Conservation (phyloP, 2,329 filamentous ascomycete genomes). For the Colletotrichum sp. region DNA sequence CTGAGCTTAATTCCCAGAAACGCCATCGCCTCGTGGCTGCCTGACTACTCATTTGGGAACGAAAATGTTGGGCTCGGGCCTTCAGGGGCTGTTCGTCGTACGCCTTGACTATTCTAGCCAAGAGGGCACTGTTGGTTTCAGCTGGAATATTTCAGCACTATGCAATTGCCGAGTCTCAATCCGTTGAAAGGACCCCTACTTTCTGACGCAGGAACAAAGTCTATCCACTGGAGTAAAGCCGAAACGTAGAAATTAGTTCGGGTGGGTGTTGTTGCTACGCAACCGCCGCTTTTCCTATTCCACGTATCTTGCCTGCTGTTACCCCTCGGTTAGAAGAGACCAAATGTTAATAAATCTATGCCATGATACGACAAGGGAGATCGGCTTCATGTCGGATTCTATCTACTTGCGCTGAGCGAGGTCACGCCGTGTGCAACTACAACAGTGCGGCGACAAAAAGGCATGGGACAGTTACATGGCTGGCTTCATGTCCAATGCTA, state of each 20-base stretch:
- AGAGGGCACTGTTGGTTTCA: background rate
- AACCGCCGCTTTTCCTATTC: background rate
- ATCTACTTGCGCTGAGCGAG: background rate
- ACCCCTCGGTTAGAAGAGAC: too few species aligned
- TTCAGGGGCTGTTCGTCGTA: accelerated
- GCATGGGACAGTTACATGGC: too few species aligned
- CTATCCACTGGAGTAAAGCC: background rate
- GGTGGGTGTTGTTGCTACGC: background rate
- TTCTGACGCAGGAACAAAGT: background rate
- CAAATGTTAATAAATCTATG: background rate
- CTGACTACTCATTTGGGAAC: background rate
- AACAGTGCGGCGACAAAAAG: too few species aligned
- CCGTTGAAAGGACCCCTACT: background rate
- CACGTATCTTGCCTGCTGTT: background rate
- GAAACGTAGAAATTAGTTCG: background rate
- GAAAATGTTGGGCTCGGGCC: background rate
- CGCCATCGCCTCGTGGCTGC: background rate
- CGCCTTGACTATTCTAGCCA: background rate
- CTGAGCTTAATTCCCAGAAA: background rate
- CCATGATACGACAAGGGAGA: background rate
- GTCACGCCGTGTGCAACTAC: background rate
- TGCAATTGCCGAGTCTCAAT: background rate
- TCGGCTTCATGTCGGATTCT: background rate
- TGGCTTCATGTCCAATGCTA: too few species aligned
- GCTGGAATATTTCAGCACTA: background rate